These are phyloP conservation scores for Dothideomycetes sp. DNA, from an alignment of 2,329 filamentous ascomycete genomes.

Conservation along the genomic window DNA sequence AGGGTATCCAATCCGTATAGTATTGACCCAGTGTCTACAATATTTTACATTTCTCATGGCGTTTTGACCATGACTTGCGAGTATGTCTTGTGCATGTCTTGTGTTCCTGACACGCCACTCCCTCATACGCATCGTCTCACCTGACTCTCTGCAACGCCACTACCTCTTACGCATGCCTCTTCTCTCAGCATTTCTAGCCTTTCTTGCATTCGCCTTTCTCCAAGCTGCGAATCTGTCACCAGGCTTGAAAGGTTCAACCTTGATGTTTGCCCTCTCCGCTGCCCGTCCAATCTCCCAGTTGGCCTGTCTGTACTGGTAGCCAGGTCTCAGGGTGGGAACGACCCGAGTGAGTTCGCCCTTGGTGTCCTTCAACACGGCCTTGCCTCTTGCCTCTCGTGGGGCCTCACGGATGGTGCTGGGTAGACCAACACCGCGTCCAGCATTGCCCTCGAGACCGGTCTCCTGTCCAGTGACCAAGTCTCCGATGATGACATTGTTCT, in stretches of 20 bases:
- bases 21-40: too few species aligned
- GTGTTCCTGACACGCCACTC: background rate
- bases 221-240: slow-evolving; percentile 54
- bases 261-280: slow-evolving; percentile 48
- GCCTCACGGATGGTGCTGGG: slow-evolving; percentile 14
- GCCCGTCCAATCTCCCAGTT: slow-evolving; percentile 59
- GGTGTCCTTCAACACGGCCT: slow-evolving; percentile 16
- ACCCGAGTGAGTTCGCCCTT: slow-evolving; percentile 21
- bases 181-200: slow-evolving; percentile 41
- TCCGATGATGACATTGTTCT: slow-evolving; percentile 3
- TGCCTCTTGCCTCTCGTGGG: slow-evolving; percentile 11
- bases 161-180: slow-evolving; percentile 34
- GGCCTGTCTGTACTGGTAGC: slow-evolving; percentile 52
- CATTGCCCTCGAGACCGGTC: slow-evolving; percentile 10
- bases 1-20: too few species aligned
- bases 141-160: too few species aligned
- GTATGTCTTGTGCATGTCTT: too few species aligned
- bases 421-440: slow-evolving; percentile 10
- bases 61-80: too few species aligned
- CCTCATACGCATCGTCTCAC: background rate
- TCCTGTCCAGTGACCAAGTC: slow-evolving; percentile 10
- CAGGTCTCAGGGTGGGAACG: slow-evolving; percentile 35
- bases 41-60: too few species aligned
- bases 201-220: slow-evolving; percentile 46
- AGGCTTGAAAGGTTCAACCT: slow-evolving; percentile 44